These are phyloP conservation scores for Xerocomus brunneocitrinus DNA, from an alignment of 768 basidiomycete genomes.

Conservation along the genomic window DNA sequence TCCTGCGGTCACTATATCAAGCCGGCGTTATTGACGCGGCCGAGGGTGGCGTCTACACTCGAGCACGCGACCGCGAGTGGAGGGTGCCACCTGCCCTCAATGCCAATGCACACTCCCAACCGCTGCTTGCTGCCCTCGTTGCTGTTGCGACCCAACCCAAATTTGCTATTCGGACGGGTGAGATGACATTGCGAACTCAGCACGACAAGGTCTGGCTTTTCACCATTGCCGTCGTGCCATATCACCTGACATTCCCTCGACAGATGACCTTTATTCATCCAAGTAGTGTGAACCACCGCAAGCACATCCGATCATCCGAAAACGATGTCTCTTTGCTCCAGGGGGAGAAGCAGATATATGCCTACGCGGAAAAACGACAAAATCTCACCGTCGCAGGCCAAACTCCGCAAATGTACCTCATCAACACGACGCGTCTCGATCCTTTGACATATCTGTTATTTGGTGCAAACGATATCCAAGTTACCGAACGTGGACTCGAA, in stretches of 20 bases:
- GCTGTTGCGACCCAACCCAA: slow-evolving; percentile 86
- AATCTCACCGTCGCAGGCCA: slow-evolving; percentile 53
- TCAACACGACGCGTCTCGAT: slow-evolving; percentile 81
- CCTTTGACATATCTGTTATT: slow-evolving; percentile 89
- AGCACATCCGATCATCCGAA: slow-evolving; percentile 32
- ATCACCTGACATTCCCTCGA: slow-evolving; percentile 5
- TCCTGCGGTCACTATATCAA: slow-evolving; percentile 71
- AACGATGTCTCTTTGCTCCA: slow-evolving; percentile 16
- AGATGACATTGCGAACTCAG: slow-evolving; percentile 64
- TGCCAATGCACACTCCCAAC: slow-evolving; percentile 64
- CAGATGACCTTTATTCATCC: slow-evolving; percentile 80
- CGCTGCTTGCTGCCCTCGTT: slow-evolving; percentile 79
- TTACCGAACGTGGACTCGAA: slow-evolving; percentile 68
- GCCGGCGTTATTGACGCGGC: slow-evolving; percentile 82
- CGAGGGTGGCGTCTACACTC: slow-evolving; percentile 49
- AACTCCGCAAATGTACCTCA: slow-evolving; percentile 60
- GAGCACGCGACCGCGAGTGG: slow-evolving; percentile 32
- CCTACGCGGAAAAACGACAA: slow-evolving; percentile 80
- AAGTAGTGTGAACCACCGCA: slow-evolving; percentile 79
- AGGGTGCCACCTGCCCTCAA: slow-evolving; percentile 66
- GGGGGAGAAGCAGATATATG: slow-evolving; percentile 70
- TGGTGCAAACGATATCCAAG: slow-evolving; percentile 74
- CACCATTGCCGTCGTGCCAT: slow-evolving; percentile 3
- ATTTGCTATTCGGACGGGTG: slow-evolving; percentile 75
- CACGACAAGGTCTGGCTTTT: slow-evolving; percentile 68